phyloP scores from a whole-genome alignment of 148 eudicot species.

The Hydrangea macrophylla region DNA sequence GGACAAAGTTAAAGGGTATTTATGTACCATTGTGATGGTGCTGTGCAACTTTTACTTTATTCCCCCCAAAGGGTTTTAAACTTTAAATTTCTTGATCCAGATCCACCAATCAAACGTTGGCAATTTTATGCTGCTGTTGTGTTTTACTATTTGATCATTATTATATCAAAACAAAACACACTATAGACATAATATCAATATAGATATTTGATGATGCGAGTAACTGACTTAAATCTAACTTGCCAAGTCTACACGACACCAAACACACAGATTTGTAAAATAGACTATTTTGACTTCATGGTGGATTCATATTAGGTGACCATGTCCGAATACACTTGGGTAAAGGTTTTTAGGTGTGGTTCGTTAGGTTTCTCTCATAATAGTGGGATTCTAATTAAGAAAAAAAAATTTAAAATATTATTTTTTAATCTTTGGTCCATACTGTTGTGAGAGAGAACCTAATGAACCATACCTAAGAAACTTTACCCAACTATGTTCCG shows the following conservation, averaged over 20 bases:
- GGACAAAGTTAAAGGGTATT: constrained; percentile 2
- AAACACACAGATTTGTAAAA: neutral
- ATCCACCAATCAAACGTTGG: constrained; percentile 10
- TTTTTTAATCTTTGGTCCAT: too few species aligned
- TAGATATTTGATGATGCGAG: too few species aligned
- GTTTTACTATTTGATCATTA: neutral
- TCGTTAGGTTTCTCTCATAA: too few species aligned
- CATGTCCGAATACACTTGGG: too few species aligned
- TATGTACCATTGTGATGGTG: neutral
- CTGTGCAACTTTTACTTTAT: constrained; percentile 7
- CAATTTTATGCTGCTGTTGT: neutral
- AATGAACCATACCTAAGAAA: too few species aligned
- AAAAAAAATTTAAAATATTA: too few species aligned
- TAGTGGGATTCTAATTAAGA: too few species aligned
- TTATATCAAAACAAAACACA: neutral
- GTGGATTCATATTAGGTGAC: too few species aligned
- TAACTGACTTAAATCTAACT: neutral
- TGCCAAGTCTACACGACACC: neutral
- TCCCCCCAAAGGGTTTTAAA: neutral
- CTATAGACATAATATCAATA: neutral
- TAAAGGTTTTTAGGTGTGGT: too few species aligned
- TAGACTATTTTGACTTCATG: too few species aligned
- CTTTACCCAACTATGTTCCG: too few species aligned
- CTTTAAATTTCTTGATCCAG: constrained; percentile 7
- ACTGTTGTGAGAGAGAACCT: too few species aligned